phyloP scores from a whole-genome alignment of 495 filamentous ascomycete species.

The Penicillium paxilli region DNA sequence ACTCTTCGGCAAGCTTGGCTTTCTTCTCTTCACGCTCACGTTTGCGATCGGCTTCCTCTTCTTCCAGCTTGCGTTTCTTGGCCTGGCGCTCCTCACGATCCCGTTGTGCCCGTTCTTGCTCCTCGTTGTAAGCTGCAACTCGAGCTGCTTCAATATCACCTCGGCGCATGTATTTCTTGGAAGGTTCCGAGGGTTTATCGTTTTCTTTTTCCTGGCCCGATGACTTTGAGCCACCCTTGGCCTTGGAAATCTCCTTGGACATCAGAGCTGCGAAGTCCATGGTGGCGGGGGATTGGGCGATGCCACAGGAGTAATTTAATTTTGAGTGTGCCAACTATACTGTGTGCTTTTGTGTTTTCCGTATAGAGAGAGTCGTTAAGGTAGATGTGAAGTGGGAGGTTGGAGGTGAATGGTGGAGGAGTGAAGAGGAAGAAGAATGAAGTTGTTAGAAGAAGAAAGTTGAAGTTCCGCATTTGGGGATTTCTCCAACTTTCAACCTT shows the following conservation, averaged over 20 bases:
- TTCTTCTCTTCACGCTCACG: conserved; percentile 77
- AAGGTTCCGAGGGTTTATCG: conserved; percentile 27
- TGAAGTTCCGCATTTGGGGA: background rate
- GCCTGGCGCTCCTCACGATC: conserved; percentile 65
- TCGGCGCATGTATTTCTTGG: conserved; percentile 83
- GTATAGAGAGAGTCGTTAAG: too few relatives aligned
- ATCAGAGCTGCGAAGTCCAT: conserved; percentile 97
- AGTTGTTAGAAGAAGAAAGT: too few relatives aligned
- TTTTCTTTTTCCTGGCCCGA: conserved; percentile 15
- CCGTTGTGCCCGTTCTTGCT: conserved; percentile 67
- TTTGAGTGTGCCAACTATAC: too few relatives aligned
- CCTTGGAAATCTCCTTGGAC: conserved; percentile 83
- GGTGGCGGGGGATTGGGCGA: conserved; percentile 11
- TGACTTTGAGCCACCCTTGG: conserved; percentile 49
- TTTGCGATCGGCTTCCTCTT: conserved; percentile 71
- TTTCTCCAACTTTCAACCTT: background rate
- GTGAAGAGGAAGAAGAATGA: too few relatives aligned
- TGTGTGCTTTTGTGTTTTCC: too few relatives aligned
- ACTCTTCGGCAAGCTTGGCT: conserved; percentile 77
- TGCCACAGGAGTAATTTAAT: background rate
- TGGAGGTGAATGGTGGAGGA: background rate
- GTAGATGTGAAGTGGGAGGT: background rate
- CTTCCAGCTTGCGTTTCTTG: conserved; percentile 87
- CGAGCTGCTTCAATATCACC: conserved; percentile 84
- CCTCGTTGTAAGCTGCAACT: conserved; percentile 73